Conservation (phyloP, 2,329 filamentous ascomycete genomes). For the Arthrobotrys entomopaga region DNA sequence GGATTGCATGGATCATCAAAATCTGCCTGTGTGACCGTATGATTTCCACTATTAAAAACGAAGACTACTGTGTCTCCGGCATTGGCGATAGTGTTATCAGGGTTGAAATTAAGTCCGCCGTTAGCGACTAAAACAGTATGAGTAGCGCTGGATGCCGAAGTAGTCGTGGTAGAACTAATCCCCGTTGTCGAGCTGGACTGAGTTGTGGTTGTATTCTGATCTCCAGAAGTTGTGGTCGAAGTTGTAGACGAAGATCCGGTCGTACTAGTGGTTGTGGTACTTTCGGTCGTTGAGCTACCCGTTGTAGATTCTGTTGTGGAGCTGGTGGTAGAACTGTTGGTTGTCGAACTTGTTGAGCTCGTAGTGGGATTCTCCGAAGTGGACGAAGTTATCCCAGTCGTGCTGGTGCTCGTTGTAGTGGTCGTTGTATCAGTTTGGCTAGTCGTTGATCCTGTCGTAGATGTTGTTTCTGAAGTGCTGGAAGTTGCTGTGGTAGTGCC, state of each 20-base stretch:
- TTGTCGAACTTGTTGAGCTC: neutral
- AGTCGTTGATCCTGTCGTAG: neutral
- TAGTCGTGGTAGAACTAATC: neutral
- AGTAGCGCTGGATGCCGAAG: neutral
- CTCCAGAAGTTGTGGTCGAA: too few species aligned
- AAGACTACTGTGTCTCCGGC: slow-evolving; percentile 62
- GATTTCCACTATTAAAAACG: slow-evolving; percentile 66
- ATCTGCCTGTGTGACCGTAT: slow-evolving; percentile 80
- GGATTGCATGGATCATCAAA: slow-evolving; percentile 77
- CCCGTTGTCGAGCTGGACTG: neutral
- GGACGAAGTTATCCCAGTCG: neutral
- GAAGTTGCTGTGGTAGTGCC: neutral
- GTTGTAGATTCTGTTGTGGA: neutral
- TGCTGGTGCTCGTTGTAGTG: neutral
- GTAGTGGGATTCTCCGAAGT: neutral
- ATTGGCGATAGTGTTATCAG: too few species aligned
- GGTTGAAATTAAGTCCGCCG: too few species aligned
- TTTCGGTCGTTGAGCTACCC: neutral
- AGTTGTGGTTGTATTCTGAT: neutral
- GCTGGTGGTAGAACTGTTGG: neutral
- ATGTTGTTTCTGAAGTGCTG: neutral
- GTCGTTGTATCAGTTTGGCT: neutral
- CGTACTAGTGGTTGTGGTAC: neutral
- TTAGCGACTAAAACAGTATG: neutral
- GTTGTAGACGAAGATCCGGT: neutral